phyloP scores from a whole-genome alignment of 257 asterid genomes.

The Solanum phureja region DNA sequence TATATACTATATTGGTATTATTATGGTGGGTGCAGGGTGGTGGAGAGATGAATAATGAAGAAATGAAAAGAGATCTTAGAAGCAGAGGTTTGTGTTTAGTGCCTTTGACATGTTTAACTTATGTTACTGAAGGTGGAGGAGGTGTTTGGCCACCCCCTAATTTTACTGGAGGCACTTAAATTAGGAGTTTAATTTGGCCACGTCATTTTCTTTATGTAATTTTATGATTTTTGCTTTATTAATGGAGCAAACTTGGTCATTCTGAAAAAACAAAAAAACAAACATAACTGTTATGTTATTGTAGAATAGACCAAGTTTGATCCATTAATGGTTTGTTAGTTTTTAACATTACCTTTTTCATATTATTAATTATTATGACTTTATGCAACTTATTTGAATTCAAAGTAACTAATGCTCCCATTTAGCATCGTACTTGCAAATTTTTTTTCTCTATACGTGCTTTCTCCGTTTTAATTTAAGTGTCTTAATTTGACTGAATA shows the following conservation, averaged over 20 bases:
- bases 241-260: constrained; percentile 92
- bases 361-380: background rate
- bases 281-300: background rate
- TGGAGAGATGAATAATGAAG: constrained; percentile 19
- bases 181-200: background rate
- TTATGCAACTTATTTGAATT: background rate
- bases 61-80: constrained; percentile 41
- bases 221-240: constrained; percentile 3
- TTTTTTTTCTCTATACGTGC: too few relatives aligned
- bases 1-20: background rate
- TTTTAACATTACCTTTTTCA: background rate
- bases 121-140: constrained; percentile 53
- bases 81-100: constrained; percentile 82
- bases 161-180: constrained; percentile 31
- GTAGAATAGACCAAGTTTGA: constrained; percentile 83
- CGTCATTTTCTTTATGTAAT: background rate
- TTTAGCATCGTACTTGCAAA: background rate
- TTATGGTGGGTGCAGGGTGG: constrained; percentile 1
- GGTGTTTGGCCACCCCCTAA: constrained; percentile 65
- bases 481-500: background rate
- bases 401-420: background rate
- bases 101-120: constrained; percentile 68
- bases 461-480: background rate
- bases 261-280: constrained; percentile 6
- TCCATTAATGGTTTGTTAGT: constrained; percentile 36